Base-by-base conservation (phyloP, 176 grass and related monocot genomes). In the Raddia guianensis region DNA sequence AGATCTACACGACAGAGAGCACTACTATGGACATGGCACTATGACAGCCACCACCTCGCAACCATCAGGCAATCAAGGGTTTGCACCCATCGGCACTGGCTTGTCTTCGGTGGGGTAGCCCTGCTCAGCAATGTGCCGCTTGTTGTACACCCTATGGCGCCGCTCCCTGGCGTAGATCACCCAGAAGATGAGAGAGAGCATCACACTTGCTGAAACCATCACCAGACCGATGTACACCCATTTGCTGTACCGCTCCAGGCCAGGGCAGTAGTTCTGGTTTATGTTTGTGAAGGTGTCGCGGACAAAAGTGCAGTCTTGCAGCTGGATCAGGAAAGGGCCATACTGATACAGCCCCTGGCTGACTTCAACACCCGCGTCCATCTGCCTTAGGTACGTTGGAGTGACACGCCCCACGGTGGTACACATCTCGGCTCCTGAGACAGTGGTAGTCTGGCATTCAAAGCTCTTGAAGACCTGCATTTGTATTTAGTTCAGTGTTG, bases 101-200 rank as follows among this genome's bases (percentile, higher is more conserved):
- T 90, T 96, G 45, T 94, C 85, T 63, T 86, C 72, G 19, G 52
- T 14, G 0, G 63, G 68, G 66, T 88, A 83, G n/a, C 72, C 18
- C 18, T 56, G 74, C 43, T 57, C 72, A 45, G 40, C 66, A 8
- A 77, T 57, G 45, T 69, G 63, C 66, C 91, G 84, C 84, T 95
- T 93, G 86, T 19, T 95, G 78, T 93, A 86, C 32, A 44, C 84
- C 12, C 90, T 74, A 87, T 99, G 92, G 35, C 90, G 90, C 82
- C 92, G 88, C 86, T 99, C 96, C 79, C 92, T 78, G 0, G 90
- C 92, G 34, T 93, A 95, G 67, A 99, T 72, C 55, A 99, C 76
- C 92, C 96, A 99, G 83, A 95, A 99, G 4, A 91, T 83, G 5
- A 93, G 72, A 0, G 96, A 99, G 19, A 95, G 72, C 92, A 93